phyloP scores from a whole-genome alignment of 2,329 filamentous ascomycete species.

The Aspergillus novofumigatus region DNA sequence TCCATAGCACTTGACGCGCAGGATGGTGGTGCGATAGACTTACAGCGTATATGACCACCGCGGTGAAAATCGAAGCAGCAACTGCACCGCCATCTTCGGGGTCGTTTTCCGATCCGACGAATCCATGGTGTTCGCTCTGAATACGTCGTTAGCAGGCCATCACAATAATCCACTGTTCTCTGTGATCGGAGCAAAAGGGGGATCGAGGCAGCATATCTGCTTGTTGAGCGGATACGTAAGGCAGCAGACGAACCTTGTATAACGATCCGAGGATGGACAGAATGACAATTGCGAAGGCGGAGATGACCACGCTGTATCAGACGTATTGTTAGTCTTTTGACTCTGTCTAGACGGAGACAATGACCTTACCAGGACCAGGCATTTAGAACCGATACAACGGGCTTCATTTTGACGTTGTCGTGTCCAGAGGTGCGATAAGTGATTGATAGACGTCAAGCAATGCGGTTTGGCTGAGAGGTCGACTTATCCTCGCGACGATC shows the following conservation, averaged over 20 bases:
- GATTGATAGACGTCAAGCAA: not conserved
- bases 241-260: conserved; percentile 56
- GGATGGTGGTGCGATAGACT: conserved; percentile 36
- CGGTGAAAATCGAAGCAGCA: conserved; percentile 78
- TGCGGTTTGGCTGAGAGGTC: not conserved
- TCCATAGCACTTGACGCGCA: not conserved
- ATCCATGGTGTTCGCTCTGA: conserved; percentile 68
- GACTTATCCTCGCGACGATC: not conserved
- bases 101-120: conserved; percentile 69
- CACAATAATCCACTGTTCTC: not conserved
- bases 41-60: conserved; percentile 86
- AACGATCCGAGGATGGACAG: conserved; percentile 64
- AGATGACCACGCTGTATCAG: conserved; percentile 62
- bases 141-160: not conserved
- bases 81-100: conserved; percentile 72
- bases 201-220: not conserved
- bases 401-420: conserved; percentile 69
- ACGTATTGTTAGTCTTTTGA: conserved; percentile 8
- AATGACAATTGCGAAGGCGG: conserved; percentile 61
- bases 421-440: conserved; percentile 1
- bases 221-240: not conserved
- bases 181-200: not conserved
- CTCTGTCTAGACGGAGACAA: not conserved
- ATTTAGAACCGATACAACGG: conserved; percentile 83
- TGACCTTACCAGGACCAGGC: conserved; percentile 83